These are phyloP conservation scores for Polygonum aviculare DNA, from an alignment of 148 eudicot species.

Conservation along the genomic window DNA sequence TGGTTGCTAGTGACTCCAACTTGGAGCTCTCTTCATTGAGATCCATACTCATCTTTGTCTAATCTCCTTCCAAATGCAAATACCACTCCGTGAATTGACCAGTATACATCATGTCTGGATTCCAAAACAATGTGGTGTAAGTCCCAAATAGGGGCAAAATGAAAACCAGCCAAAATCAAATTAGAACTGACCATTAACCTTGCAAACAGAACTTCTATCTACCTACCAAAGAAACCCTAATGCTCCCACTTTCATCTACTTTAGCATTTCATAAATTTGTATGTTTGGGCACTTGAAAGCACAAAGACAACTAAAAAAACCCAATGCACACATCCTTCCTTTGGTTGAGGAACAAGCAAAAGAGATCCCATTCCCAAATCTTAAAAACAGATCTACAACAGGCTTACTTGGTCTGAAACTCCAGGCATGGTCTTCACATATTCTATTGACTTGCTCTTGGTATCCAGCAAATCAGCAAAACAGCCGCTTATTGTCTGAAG, in stretches of 20 bases:
- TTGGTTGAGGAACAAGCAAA: neutral
- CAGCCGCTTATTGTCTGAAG: neutral
- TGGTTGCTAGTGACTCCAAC: conserved; percentile 40
- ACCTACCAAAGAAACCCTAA: neutral
- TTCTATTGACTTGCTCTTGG: conserved; percentile 19
- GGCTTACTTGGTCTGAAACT: conserved; percentile 39
- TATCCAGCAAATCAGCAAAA: conserved; percentile 18
- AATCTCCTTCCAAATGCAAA: conserved; percentile 18
- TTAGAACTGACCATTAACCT: neutral
- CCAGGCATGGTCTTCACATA: conserved; percentile 32
- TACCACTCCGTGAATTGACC: conserved; percentile 28
- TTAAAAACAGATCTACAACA: conserved; percentile 36
- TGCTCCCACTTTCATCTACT: neutral
- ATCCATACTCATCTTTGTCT: conserved; percentile 52
- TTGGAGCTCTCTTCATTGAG: conserved; percentile 62
- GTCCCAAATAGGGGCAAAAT: neutral
- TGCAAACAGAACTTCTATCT: neutral
- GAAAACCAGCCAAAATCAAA: neutral
- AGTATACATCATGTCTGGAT: conserved; percentile 28
- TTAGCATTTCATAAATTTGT: neutral
- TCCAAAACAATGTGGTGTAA: conserved; percentile 14
- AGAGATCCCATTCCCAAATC: conserved; percentile 11
- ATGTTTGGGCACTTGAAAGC: neutral
- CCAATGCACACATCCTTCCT: neutral
- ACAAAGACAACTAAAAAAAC: conserved; percentile 8